Evolutionary conservation across 2,329 filamentous ascomycete species (phyloP), one percentile per base, ranked within the genome.

Genomic region (Verticillium nonalfalfae): DNA sequence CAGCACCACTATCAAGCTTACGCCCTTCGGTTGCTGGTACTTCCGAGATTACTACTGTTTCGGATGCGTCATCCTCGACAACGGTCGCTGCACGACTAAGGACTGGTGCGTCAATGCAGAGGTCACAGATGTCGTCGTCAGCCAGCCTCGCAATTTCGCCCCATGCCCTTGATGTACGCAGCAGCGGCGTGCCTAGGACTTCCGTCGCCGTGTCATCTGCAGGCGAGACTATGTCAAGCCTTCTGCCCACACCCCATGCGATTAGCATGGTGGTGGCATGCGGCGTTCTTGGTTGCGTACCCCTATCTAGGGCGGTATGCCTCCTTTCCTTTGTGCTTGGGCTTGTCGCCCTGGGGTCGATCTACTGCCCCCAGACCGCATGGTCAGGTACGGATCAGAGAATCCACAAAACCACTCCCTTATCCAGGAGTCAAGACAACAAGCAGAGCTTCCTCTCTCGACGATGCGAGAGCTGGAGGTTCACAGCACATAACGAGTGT

Each of bases 351-450:
- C 40, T 59, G 14, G 58, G 58, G 31, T 21, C 58, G 33, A 31
- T 39, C 34, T 55, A 54, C 33, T 15, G 31, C 34, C 58, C 58
- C 58, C 54, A 55, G 40, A 31, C 58, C 58, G 26, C 34, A 15
- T 56, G 54, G 54, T 35, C 54, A 35, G 54, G 54, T 56, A 45
- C 58, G 40, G 58, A 59, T 38, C 58, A 59, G 58, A 59, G 58
- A 55, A 59, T 54, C 58, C 34, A 45, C 58, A 40, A 31, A 55
- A 59, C 58, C 58, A 59, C 57, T 58, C 57, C 57, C 57, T 45
- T 58, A 58, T 40, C 57, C 35, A 39, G 18, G 57, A 31, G 45
- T 40, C 57, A 59, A 59, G 45, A 59, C 39, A 33, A 59, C 40
- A 54, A 50, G 50, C 58, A 54, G 33, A 45, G 11, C 58, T 45